Evolutionary conservation across 2,329 filamentous ascomycete genomes (phyloP), one percentile per base, ranked within the genome.

Genomic region (Tympanopsis confertula): DNA sequence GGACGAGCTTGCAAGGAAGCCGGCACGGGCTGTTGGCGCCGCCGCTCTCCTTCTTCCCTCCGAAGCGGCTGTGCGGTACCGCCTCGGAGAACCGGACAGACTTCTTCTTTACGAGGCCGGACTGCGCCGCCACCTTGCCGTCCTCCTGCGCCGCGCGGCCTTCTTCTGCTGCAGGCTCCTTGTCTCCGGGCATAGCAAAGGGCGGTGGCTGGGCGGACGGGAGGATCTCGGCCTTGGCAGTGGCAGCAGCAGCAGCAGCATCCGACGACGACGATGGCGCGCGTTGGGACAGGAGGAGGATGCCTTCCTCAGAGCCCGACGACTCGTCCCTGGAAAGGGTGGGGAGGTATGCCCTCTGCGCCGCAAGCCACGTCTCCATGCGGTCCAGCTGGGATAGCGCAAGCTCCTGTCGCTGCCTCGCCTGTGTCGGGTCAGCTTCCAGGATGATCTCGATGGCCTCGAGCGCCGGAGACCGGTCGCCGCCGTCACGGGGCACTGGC

Each of bases 281-380:
- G 41, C 4, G 35, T 22, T 46, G 51, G 13, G 43, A 42, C 17
- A 50, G 40, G 7, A 50, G 45, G 13, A 37, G 41, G 4, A 45
- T 39, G 30, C 52, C 50, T 14, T 47, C 28, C 38, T 56, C 49
- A 2, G 49, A 36, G 38, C 58, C 50, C 2, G 48, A 24, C 22
- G 45, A 44, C 19, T 48, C 45, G 22, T 46, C 45, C 39, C 48
- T 49, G 15, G 47, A 33, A 17, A 42, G 41, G 18, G 39, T 40
- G 13, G 38, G 35, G 40, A 89, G 70, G 48, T 93, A 91, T 13
- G 77, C 69, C 40, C 78, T 78, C 56, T 96, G 89, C 5, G 86
- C 83, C 48, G 78, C 66, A 20, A 96, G 72, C 89, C 89, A 96
- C 33, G 85, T 60, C 49, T 84, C 81, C 4, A 89, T 96, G 44